Percentiles rank a stretch among this genome's conserved stretches.
phyloP scores from a whole-genome alignment of 768 basidiomycete species.

The Tephrocybe sp. region DNA sequence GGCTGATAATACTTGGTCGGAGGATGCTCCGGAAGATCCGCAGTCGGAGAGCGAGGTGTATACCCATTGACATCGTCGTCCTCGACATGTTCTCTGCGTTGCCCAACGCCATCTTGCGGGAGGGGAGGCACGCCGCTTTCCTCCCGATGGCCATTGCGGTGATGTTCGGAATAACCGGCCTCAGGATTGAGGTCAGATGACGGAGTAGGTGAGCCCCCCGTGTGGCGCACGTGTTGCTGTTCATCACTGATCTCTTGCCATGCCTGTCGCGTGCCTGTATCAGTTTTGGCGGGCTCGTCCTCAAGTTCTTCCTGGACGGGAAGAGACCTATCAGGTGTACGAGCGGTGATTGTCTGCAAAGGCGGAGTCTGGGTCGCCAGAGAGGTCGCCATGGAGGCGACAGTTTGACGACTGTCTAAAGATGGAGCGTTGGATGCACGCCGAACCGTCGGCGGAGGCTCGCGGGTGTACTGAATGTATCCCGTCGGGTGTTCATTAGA shows the following conservation, averaged over 20 bases:
- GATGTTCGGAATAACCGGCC: constrained; percentile 25
- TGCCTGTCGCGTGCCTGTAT: constrained; percentile 20
- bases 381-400: constrained; percentile 33
- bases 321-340: constrained; percentile 69
- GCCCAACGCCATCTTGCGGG: constrained; percentile 33
- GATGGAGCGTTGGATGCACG: constrained; percentile 22
- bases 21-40: constrained; percentile 50
- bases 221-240: constrained; percentile 27
- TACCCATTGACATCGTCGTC: constrained; percentile 45
- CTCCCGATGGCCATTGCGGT: constrained; percentile 31
- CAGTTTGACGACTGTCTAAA: constrained; percentile 28
- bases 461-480: constrained; percentile 51
- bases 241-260: constrained; percentile 27
- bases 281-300: constrained; percentile 51
- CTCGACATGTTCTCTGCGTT: constrained; percentile 36
- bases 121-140: constrained; percentile 48
- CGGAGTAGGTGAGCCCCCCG: constrained; percentile 45
- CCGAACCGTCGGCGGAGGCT: constrained; percentile 34
- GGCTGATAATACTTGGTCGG: constrained; percentile 25
- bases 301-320: constrained; percentile 78
- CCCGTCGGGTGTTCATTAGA: constrained; percentile 41
- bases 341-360: constrained; percentile 46
- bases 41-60: constrained; percentile 68
- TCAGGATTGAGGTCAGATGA: constrained; percentile 55
- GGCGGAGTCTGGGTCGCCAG: constrained; percentile 54